Evolutionary conservation across 1,284 basidiomycete species (phyloP).

Genomic region (Rugosomyces carneus): DNA sequence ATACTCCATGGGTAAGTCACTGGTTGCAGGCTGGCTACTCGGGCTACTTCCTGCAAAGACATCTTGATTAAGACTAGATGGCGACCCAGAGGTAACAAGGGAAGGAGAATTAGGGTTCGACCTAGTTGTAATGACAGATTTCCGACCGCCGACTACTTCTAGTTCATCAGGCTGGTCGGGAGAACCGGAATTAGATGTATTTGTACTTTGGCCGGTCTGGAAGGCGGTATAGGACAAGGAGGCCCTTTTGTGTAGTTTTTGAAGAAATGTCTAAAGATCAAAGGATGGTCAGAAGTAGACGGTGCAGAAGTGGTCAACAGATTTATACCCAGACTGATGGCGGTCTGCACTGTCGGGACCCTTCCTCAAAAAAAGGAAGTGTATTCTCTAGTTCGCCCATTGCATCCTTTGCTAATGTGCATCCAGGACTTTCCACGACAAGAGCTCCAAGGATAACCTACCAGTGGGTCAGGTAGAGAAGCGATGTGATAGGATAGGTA

Average conservation of each 20-base stretch:
- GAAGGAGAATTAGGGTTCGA: slow-evolving; percentile 26
- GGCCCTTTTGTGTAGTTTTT: slow-evolving; percentile 25
- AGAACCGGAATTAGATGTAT: background rate
- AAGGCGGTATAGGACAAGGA: slow-evolving; percentile 20
- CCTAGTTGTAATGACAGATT: slow-evolving; percentile 28
- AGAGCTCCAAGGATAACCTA: slow-evolving; percentile 44
- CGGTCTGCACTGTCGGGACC: slow-evolving; percentile 34
- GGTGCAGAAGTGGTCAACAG: background rate
- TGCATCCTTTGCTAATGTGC: slow-evolving; percentile 34
- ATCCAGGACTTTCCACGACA: slow-evolving; percentile 40
- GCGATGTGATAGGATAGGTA: background rate
- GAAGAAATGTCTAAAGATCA: slow-evolving; percentile 19
- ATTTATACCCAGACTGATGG: slow-evolving; percentile 32
- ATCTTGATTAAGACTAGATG: slow-evolving; percentile 13
- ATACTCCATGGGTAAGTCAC: slow-evolving; percentile 22
- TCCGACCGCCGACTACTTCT: slow-evolving; percentile 32
- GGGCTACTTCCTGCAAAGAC: slow-evolving; percentile 16
- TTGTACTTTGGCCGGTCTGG: slow-evolving; percentile 14
- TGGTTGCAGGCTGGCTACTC: slow-evolving; percentile 16
- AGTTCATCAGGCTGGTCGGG: slow-evolving; percentile 27
- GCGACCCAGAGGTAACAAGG: slow-evolving; percentile 16
- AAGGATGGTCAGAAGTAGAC: background rate
- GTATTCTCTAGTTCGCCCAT: slow-evolving; percentile 33
- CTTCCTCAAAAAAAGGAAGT: slow-evolving; percentile 36
- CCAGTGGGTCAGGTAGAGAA: background rate